These are phyloP conservation scores for Suillus subluteus DNA, from an alignment of 768 basidiomycete genomes.

Conservation along the genomic window DNA sequence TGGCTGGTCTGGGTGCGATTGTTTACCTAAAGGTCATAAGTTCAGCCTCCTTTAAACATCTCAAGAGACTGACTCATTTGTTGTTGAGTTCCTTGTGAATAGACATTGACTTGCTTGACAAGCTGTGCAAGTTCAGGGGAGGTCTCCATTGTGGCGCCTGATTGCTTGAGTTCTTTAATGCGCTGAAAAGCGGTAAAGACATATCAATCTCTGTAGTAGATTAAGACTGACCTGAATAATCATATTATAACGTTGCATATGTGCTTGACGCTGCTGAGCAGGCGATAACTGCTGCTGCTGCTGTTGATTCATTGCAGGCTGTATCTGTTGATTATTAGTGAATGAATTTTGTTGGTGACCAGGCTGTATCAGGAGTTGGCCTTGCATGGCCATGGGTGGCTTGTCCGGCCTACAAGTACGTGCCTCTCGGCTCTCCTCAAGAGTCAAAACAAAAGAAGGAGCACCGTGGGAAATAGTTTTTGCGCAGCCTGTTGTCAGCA, in stretches of 20 bases:
- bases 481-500: conserved; percentile 3
- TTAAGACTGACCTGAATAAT: background rate
- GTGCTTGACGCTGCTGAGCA: conserved; percentile 1
- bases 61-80: conserved; percentile 36
- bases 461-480: background rate
- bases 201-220: background rate
- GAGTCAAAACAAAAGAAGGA: conserved; percentile 4
- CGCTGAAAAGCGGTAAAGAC: conserved; percentile 37
- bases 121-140: conserved; percentile 47
- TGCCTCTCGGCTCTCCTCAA: conserved; percentile 7
- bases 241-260: background rate
- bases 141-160: conserved; percentile 50
- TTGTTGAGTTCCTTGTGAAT: conserved; percentile 35
- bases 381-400: conserved; percentile 17
- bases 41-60: background rate
- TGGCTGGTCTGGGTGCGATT: conserved; percentile 21
- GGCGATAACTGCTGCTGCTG: conserved; percentile 2
- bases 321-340: conserved; percentile 14
- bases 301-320: conserved; percentile 11
- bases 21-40: conserved; percentile 25
- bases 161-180: conserved; percentile 43
- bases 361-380: conserved; percentile 26
- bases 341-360: conserved; percentile 19
- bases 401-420: conserved; percentile 3
- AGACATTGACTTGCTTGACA: conserved; percentile 38